Conservation (phyloP, 1,139 yeast species). For the Taiozyma sp. region DNA sequence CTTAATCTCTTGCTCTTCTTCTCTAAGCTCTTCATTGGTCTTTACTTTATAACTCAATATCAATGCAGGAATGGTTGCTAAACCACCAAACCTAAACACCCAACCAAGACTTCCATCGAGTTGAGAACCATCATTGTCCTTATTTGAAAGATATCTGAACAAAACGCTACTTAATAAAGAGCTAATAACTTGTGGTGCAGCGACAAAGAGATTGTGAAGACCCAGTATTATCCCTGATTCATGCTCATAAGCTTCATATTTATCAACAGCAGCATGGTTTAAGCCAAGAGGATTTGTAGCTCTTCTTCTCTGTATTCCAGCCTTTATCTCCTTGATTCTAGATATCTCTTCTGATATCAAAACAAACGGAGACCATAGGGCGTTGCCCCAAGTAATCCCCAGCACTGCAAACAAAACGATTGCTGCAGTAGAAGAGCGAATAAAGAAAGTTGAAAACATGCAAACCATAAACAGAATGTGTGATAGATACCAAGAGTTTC, state of each 20-base stretch:
- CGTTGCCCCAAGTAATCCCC: slow-evolving; percentile 47
- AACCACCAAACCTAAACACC: slow-evolving; percentile 44
- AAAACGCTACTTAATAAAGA: slow-evolving; percentile 36
- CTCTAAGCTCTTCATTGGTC: slow-evolving; percentile 27
- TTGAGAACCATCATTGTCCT: slow-evolving; percentile 12
- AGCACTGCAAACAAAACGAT: slow-evolving; percentile 36
- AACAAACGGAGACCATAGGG: slow-evolving; percentile 48
- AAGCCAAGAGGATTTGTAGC: not conserved
- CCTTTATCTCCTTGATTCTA: slow-evolving; percentile 34
- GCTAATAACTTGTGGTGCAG: slow-evolving; percentile 43
- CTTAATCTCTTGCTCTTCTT: slow-evolving; percentile 25
- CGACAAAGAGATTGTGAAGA: slow-evolving; percentile 43
- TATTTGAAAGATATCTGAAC: slow-evolving; percentile 28
- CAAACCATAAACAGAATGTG: slow-evolving; percentile 36
- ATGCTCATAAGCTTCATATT: slow-evolving; percentile 33
- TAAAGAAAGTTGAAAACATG: slow-evolving; percentile 35
- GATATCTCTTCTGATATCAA: slow-evolving; percentile 43
- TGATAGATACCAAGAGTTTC: slow-evolving; percentile 36
- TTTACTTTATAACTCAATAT: slow-evolving; percentile 30
- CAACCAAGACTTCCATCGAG: slow-evolving; percentile 38
- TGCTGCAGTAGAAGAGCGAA: slow-evolving; percentile 32
- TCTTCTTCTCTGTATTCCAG: slow-evolving; percentile 15
- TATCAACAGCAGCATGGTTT: slow-evolving; percentile 8
- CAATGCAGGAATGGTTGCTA: slow-evolving; percentile 37
- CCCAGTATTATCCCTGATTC: slow-evolving; percentile 44